Conservation (phyloP, 192 early-diverging fungal genomes). For the Jimgerdemannia lactiflua region DNA sequence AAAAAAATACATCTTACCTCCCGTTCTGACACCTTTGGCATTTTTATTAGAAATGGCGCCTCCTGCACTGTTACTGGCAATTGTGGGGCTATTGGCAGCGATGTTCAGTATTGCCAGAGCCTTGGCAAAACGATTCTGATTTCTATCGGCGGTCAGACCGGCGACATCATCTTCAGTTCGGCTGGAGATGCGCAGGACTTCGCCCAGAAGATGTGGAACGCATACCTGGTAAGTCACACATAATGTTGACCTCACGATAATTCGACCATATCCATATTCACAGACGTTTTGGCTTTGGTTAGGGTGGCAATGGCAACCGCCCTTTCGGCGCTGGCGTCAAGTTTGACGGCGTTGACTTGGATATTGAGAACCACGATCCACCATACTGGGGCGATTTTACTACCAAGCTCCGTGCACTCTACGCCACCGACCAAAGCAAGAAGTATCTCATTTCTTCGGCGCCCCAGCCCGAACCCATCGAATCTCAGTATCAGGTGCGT, state of each 20-base stretch:
- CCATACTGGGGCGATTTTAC: conserved; percentile 49
- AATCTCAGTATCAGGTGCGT: background rate
- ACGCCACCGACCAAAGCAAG: background rate
- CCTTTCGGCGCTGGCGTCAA: conserved; percentile 1
- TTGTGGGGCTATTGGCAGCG: conserved; percentile 48
- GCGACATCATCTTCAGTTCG: conserved; percentile 8
- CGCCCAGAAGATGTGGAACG: background rate
- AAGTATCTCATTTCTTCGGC: conserved; percentile 9
- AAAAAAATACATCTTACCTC: no score
- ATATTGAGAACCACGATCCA: conserved; percentile 54
- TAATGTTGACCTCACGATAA: background rate
- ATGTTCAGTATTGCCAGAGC: conserved; percentile 59
- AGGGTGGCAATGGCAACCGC: background rate
- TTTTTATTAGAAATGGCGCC: background rate
- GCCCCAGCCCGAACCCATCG: conserved; percentile 1
- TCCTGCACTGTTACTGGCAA: conserved; percentile 6
- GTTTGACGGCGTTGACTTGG: conserved; percentile 60
- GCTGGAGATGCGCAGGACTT: background rate
- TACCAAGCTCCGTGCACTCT: conserved; percentile 20
- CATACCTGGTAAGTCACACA: background rate
- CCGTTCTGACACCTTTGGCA: background rate
- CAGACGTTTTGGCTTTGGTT: background rate
- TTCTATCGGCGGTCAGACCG: conserved; percentile 57
- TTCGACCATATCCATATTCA: no score
- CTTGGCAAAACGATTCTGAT: conserved; percentile 51